phyloP scores from a whole-genome alignment of 371 early-diverging fungal genomes.

The Sporodiniella umbellata region DNA sequence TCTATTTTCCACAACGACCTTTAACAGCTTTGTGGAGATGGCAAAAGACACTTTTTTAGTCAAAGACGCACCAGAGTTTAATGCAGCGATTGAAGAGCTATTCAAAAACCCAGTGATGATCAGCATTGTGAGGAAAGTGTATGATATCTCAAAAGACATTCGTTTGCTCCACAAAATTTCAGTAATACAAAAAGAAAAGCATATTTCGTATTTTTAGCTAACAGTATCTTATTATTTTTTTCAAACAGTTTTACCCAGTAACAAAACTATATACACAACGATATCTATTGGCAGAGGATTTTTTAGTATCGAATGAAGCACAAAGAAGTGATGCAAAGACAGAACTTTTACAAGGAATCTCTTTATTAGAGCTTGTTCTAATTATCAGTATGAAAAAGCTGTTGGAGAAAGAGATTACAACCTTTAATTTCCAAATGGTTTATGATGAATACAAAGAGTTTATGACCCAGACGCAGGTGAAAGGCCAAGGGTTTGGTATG shows the following conservation, averaged over 20 bases:
- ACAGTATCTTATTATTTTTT: too few relatives aligned
- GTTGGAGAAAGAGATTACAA: slow-evolving; percentile 56
- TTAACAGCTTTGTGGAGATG: slow-evolving; percentile 58
- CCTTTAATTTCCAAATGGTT: slow-evolving; percentile 92
- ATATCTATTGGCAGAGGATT: slow-evolving; percentile 38
- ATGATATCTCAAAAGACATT: slow-evolving; percentile 60
- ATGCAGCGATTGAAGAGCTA: slow-evolving; percentile 28
- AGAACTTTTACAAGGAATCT: slow-evolving; percentile 65
- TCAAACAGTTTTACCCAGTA: slow-evolving; percentile 63
- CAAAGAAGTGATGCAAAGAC: slow-evolving; percentile 61
- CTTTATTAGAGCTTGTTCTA: slow-evolving; percentile 77
- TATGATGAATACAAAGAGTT: slow-evolving; percentile 89
- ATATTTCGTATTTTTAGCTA: background rate
- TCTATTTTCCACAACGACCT: slow-evolving; percentile 54
- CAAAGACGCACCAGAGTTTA: slow-evolving; percentile 22
- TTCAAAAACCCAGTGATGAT: slow-evolving; percentile 51
- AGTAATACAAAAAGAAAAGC: slow-evolving; percentile 40
- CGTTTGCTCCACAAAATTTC: slow-evolving; percentile 58
- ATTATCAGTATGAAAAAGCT: slow-evolving; percentile 79
- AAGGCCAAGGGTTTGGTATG: slow-evolving; percentile 63
- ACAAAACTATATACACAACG: slow-evolving; percentile 42
- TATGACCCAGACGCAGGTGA: slow-evolving; percentile 53
- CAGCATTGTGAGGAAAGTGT: slow-evolving; percentile 50
- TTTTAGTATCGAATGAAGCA: slow-evolving; percentile 41
- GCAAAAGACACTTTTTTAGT: slow-evolving; percentile 46